Base-by-base conservation (phyloP, 2,329 filamentous ascomycete species). In the Fonsecaea nubica region DNA sequence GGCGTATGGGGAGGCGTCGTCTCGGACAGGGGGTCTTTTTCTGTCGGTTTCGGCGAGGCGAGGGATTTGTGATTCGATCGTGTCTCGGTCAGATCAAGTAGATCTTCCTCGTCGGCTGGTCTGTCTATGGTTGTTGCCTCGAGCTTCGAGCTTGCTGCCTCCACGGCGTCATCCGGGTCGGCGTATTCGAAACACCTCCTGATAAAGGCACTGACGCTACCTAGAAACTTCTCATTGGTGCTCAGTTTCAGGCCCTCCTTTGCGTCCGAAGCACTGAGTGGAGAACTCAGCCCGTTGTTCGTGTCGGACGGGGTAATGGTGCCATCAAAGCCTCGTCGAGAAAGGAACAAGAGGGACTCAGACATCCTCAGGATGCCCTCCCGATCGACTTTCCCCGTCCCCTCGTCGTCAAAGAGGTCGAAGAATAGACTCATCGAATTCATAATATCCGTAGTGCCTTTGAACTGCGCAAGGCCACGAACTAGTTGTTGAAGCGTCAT, bases 351-450 rank as follows among this genome's bases (percentile, higher is more conserved):
- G 36, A 99, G 82, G 0, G 94, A 92, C 78, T 99, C 95, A 0
- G 93, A 97, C 76, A 99, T 98, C 54, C 93, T 86, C 53, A 99
- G 79, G 65, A 99, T 99, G 5, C 95, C 95, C 78, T 99, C 95
- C 10, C 95, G 88, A 75, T 98, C 95, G 4, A 99, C 93, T 73
- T 88, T 92, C 32, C 95, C 95, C 76, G 97, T 93, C 1, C 89
- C 87, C 74, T 94, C 90, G 71, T 99, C 94, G 76, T 99, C 95
- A 77, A 98, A 97, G 0, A 99, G 86, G 74, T 97, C 92, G 73
- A 99, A 99, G 78, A 99, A 98, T 79, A 98, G 98, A 67, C 89
- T 95, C 75, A 99, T 98, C 65, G 92, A 95, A 35, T 92, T 92
- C 94, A 99, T 97, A 71, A 99, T 97, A 78, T 99, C 95, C 55